Base-by-base conservation (phyloP, 2,329 filamentous ascomycete genomes). In the Phialophora verrucosa region DNA sequence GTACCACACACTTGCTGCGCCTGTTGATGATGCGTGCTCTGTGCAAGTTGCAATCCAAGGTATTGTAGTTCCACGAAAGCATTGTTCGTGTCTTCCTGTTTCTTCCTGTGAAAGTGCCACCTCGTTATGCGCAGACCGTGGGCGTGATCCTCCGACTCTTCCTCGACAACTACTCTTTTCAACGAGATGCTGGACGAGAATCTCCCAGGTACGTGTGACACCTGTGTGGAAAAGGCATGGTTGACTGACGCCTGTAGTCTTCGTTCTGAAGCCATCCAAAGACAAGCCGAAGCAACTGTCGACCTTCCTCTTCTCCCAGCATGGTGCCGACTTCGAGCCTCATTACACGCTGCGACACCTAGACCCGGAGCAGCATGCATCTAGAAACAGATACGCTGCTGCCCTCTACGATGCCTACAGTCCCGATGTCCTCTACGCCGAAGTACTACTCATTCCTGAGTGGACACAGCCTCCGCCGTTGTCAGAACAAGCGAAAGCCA, bases 401-500 rank as follows among this genome's bases (percentile, higher is more conserved):
- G 94, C 91, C 47, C 84, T 98, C 2, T 91, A 91, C 78, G 94
- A 98, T 76, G 89, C 92, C 27, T 89, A 89, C 78, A 89, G 90
- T 71, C 85, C 90, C 0, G 91, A 92, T 32, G 87, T 98, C 64
- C 83, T 98, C 64, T 98, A 90, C 74, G 95, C 88, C 69, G 94
- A 98, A 77, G 91, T 97, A 25, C 82, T 94, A 20, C 87, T 96
- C 63, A 86, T 88, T 73, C 94, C 94, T 6, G 90, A 92, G 77
- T 97, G 93, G 91, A 88, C 90, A 27, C 91, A 94, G 65, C 91
- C 93, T 0, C 88, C 88, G 0, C 84, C 96, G 6, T 94, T 92
- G 0, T 87, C 90, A 56, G 92, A 95, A 62, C 91, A 96, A 75
- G 85, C 93, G 64, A 88, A 92, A 68, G 85, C 79, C 67, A 85